A percentile compares a stretch with the other conserved stretches of the same genome.
Evolutionary conservation across 345 rosid species (phyloP).

Genomic region (Euphorbia peplus): DNA sequence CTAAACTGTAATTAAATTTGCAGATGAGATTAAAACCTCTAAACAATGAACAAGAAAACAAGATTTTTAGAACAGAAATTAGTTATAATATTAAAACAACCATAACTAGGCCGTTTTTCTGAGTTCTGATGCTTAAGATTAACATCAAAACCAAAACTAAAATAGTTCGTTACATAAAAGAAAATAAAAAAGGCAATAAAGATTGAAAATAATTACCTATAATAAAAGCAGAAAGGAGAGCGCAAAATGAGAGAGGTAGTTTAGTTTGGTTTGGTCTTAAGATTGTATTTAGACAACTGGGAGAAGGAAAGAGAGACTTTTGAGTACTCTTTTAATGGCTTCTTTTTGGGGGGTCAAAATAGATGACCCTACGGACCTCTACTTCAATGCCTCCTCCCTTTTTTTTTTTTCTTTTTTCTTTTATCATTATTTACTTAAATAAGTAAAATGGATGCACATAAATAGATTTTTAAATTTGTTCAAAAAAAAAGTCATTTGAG

Average conservation of each 20-base stretch:
- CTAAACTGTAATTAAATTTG: too few species aligned
- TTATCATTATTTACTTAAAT: not conserved
- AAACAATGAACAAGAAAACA: constrained; percentile 15
- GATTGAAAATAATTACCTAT: not conserved
- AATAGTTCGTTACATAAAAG: not conserved
- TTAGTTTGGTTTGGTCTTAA: too few species aligned
- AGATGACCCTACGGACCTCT: constrained; percentile 14
- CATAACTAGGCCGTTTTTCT: constrained; percentile 22
- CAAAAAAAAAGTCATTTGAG: too few species aligned
- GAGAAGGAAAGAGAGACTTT: constrained; percentile 19
- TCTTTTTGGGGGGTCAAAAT: constrained; percentile 34
- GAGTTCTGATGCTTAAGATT: not conserved
- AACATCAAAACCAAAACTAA: not conserved
- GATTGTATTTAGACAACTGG: not conserved
- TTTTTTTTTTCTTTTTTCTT: not conserved
- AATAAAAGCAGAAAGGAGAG: not conserved
- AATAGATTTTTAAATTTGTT: too few species aligned
- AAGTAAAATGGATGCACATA: too few species aligned
- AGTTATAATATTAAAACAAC: constrained; percentile 33
- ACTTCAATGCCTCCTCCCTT: constrained; percentile 23
- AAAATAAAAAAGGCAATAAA: not conserved
- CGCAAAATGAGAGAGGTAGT: not conserved
- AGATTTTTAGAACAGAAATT: constrained; percentile 30
- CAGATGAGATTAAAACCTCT: constrained; percentile 12
- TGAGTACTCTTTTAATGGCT: constrained; percentile 19